These are phyloP conservation scores for Globisporangium perplexum DNA, from an alignment of 352 stramenopile species.

Conservation along the genomic window DNA sequence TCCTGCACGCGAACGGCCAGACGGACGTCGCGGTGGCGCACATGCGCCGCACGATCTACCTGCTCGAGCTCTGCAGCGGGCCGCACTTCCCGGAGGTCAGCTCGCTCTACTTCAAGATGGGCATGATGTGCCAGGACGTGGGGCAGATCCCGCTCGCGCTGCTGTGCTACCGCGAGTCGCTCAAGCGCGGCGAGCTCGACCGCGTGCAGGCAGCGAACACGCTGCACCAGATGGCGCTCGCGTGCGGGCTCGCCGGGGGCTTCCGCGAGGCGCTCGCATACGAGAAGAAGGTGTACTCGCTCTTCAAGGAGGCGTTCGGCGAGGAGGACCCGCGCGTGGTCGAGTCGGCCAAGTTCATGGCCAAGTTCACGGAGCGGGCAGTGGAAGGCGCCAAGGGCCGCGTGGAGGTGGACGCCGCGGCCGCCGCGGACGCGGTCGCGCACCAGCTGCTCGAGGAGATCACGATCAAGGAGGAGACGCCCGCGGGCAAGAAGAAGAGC, in stretches of 20 bases:
- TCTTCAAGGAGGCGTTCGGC: slow-evolving; percentile 80
- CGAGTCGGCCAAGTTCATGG: slow-evolving; percentile 82
- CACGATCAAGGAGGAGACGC: slow-evolving; percentile 52
- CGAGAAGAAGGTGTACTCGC: slow-evolving; percentile 85
- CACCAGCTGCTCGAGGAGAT: slow-evolving; percentile 72
- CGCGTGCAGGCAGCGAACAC: slow-evolving; percentile 82
- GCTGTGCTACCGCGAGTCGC: slow-evolving; percentile 82
- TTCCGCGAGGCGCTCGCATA: slow-evolving; percentile 86
- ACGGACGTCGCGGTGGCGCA: slow-evolving; percentile 85
- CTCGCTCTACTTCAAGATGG: slow-evolving; percentile 92
- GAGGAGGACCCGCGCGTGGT: slow-evolving; percentile 74
- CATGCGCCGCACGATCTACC: slow-evolving; percentile 88
- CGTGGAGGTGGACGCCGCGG: slow-evolving; percentile 68
- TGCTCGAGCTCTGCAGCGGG: slow-evolving; percentile 91
- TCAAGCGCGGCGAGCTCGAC: slow-evolving; percentile 84
- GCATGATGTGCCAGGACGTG: slow-evolving; percentile 92
- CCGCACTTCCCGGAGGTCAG: slow-evolving; percentile 89
- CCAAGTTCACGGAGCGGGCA: slow-evolving; percentile 81
- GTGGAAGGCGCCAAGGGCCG: slow-evolving; percentile 84
- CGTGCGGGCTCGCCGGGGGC: slow-evolving; percentile 65
- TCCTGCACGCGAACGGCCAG: slow-evolving; percentile 85
- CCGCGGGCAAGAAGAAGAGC: slow-evolving; percentile 31
- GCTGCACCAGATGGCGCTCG: slow-evolving; percentile 86
- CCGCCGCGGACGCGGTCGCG: slow-evolving; percentile 68
- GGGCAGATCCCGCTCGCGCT: slow-evolving; percentile 84